Conservation (phyloP, 2,329 filamentous ascomycete species). For the Sporothrix inflata region DNA sequence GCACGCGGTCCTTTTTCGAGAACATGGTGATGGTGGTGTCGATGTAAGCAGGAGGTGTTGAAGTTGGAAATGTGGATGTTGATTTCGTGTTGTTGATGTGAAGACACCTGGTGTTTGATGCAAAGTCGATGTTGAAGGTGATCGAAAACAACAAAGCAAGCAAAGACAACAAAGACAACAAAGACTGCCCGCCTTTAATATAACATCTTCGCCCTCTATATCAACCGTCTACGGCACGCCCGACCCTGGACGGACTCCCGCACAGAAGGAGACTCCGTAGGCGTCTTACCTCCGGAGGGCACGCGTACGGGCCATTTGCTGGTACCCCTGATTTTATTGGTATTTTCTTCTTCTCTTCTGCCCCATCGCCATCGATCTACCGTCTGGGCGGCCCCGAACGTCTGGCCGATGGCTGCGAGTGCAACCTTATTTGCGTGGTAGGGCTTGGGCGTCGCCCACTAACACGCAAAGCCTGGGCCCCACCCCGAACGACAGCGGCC, state of each 20-base stretch:
- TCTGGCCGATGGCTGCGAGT: neutral
- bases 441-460: neutral
- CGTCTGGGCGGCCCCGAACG: conserved; percentile 1
- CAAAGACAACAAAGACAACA: neutral
- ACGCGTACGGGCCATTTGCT: neutral
- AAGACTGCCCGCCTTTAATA: neutral
- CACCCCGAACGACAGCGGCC: neutral
- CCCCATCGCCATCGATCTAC: neutral
- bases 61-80: neutral
- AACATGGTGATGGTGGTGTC: neutral
- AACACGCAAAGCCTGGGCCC: neutral
- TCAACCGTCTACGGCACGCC: neutral
- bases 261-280: neutral
- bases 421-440: neutral
- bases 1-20: neutral
- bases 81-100: neutral
- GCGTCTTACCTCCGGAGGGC: too few species aligned
- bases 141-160: neutral
- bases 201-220: neutral
- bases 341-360: neutral
- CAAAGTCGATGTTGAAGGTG: neutral
- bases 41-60: neutral
- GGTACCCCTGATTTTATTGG: neutral
- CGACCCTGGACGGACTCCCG: conserved; percentile 5
- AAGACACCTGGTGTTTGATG: neutral